A percentile compares a stretch with the other conserved stretches of the same genome.
Evolutionary conservation across 148 eudicot species (phyloP).

Genomic region (Beta vulgaris): DNA sequence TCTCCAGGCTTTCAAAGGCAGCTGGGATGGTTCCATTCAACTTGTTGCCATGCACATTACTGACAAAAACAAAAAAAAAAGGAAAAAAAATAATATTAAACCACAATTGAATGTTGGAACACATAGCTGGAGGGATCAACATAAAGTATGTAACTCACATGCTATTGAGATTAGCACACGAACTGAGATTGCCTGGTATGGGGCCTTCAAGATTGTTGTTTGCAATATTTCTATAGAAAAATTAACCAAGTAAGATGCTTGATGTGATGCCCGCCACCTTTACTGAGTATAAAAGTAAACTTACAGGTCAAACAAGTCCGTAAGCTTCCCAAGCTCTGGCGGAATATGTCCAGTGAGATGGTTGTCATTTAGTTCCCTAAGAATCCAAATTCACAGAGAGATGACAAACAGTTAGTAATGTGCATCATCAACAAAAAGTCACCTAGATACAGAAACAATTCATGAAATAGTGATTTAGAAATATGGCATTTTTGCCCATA

Average conservation of each 20-base stretch:
- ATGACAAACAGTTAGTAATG: background rate
- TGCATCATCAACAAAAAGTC: background rate
- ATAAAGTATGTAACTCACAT: constrained; percentile 50
- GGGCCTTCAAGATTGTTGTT: constrained; percentile 81
- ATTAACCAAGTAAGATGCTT: background rate
- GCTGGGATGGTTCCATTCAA: constrained; percentile 82
- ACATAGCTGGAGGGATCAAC: background rate
- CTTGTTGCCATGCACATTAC: constrained; percentile 79
- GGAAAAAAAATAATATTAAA: background rate
- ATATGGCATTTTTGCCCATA: background rate
- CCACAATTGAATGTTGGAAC: background rate
- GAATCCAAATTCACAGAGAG: background rate
- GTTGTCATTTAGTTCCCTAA: constrained; percentile 90
- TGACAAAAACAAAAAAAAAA: constrained; percentile 21
- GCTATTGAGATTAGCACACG: constrained; percentile 93
- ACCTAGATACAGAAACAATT: background rate
- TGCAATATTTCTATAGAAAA: constrained; percentile 70
- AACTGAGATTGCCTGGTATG: constrained; percentile 79
- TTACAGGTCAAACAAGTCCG: constrained; percentile 92
- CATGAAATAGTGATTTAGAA: background rate
- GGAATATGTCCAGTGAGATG: constrained; percentile 77
- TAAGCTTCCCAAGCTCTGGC: constrained; percentile 87
- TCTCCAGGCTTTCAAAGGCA: constrained; percentile 74
- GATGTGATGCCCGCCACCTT: background rate
- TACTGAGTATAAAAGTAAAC: background rate